phyloP scores from a whole-genome alignment of 495 filamentous ascomycete species.

The Aspergillus mulundensis region DNA sequence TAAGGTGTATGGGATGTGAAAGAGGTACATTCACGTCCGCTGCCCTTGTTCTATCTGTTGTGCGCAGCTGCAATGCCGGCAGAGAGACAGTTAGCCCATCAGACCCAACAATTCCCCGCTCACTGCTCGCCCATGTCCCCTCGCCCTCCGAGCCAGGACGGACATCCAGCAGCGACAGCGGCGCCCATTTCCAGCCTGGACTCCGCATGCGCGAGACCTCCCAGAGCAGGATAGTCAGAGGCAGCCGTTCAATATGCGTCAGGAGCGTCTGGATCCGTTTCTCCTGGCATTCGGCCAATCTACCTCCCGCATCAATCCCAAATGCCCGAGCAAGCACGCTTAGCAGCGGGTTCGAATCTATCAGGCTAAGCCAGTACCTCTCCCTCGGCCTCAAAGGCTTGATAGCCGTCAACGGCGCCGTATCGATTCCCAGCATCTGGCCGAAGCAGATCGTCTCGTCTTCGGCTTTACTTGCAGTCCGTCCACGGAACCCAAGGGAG shows the following conservation, averaged over 20 bases:
- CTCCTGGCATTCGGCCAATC: background rate
- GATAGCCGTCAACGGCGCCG: background rate
- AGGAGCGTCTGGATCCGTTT: background rate
- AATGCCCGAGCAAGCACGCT: background rate
- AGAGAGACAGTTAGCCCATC: background rate
- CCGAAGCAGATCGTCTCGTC: background rate
- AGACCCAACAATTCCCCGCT: background rate
- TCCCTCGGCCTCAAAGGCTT: background rate
- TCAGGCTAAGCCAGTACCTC: background rate
- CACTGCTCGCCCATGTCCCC: background rate
- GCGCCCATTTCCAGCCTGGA: background rate
- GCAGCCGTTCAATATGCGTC: background rate
- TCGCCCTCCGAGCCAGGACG: background rate
- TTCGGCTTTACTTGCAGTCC: background rate
- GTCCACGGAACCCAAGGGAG: background rate
- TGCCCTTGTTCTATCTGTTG: background rate
- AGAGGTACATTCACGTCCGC: background rate
- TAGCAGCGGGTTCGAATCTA: background rate
- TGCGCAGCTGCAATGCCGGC: background rate
- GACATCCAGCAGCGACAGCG: background rate
- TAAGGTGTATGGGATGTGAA: background rate
- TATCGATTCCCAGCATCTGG: background rate
- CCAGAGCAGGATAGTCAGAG: background rate
- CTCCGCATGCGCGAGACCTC: background rate
- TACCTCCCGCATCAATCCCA: background rate